Conservation (phyloP, 2,329 filamentous ascomycete species). For the Pyrenophora graminea region DNA sequence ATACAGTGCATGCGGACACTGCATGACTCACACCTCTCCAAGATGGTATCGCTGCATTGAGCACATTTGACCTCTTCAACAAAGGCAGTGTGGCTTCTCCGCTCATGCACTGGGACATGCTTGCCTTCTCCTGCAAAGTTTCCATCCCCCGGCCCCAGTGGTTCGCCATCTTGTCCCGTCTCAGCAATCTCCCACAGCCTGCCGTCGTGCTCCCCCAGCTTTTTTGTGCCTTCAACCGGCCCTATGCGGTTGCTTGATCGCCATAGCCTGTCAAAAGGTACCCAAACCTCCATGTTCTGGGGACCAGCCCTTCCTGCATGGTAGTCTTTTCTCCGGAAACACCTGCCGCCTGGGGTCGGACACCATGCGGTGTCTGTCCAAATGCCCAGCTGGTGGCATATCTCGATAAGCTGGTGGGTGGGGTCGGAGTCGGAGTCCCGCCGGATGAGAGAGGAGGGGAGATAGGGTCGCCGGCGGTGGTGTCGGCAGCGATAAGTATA, state of each 20-base stretch:
- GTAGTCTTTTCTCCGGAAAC: constrained; percentile 61
- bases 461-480: constrained; percentile 63
- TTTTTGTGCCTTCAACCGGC: constrained; percentile 40
- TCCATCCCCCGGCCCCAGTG: constrained; percentile 56
- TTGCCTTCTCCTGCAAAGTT: constrained; percentile 57
- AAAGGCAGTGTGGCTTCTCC: constrained; percentile 58
- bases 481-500: constrained; percentile 67
- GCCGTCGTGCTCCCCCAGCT: constrained; percentile 51
- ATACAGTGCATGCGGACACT: constrained; percentile 66
- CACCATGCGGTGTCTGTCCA: constrained; percentile 68
- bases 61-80: constrained; percentile 59
- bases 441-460: constrained; percentile 59
- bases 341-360: constrained; percentile 61
- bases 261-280: constrained; percentile 65
- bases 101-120: constrained; percentile 57
- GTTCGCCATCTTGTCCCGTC: constrained; percentile 59
- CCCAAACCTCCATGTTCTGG: constrained; percentile 62
- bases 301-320: constrained; percentile 60
- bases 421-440: constrained; percentile 64
- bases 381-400: constrained; percentile 62
- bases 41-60: constrained; percentile 57
- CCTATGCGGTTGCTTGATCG: constrained; percentile 63
- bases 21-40: constrained; percentile 63
- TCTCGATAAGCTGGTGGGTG: constrained; percentile 63
- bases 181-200: constrained; percentile 62